Conservation (phyloP, 176 grass and related monocot species). For the Musa itinerans region DNA sequence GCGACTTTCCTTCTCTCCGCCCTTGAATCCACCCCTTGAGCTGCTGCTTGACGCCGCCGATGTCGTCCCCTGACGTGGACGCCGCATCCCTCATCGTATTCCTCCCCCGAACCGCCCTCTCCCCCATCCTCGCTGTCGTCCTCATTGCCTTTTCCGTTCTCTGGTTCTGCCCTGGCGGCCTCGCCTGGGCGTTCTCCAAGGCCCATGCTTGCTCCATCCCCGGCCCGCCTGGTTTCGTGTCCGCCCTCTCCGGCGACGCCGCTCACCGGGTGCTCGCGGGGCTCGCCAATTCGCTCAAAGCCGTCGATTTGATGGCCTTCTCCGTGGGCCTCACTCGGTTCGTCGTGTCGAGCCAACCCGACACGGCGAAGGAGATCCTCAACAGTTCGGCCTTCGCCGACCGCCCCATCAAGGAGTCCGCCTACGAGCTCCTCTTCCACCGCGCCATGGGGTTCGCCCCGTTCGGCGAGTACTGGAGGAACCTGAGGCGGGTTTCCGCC, state of each 20-base stretch:
- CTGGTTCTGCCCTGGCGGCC: slow-evolving; percentile 3
- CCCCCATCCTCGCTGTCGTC: slow-evolving; percentile 1
- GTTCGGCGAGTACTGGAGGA: slow-evolving; percentile 7
- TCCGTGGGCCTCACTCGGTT: slow-evolving; percentile 54
- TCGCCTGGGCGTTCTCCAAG: slow-evolving; percentile 1
- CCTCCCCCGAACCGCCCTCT: slow-evolving; percentile 1
- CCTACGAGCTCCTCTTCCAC: slow-evolving; percentile 11
- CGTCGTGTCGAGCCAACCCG: slow-evolving; percentile 4
- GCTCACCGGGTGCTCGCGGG: background rate
- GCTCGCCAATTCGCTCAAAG: background rate
- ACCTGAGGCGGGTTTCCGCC: background rate
- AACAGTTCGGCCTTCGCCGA: slow-evolving; percentile 8
- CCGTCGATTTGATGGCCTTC: slow-evolving; percentile 43
- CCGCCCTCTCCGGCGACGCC: background rate
- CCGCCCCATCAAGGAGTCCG: slow-evolving; percentile 10
- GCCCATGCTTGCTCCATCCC: background rate
- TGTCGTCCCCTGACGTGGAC: background rate
- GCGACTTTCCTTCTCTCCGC: background rate
- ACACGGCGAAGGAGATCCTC: slow-evolving; percentile 8
- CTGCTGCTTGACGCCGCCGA: background rate
- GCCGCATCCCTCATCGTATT: background rate
- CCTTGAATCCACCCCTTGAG: too few relatives aligned
- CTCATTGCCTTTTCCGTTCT: slow-evolving; percentile 2
- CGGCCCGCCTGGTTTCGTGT: background rate
- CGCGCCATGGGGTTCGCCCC: slow-evolving; percentile 8